phyloP scores from a whole-genome alignment of 2,329 filamentous ascomycete species.

The Sphaerulina vaccinii region DNA sequence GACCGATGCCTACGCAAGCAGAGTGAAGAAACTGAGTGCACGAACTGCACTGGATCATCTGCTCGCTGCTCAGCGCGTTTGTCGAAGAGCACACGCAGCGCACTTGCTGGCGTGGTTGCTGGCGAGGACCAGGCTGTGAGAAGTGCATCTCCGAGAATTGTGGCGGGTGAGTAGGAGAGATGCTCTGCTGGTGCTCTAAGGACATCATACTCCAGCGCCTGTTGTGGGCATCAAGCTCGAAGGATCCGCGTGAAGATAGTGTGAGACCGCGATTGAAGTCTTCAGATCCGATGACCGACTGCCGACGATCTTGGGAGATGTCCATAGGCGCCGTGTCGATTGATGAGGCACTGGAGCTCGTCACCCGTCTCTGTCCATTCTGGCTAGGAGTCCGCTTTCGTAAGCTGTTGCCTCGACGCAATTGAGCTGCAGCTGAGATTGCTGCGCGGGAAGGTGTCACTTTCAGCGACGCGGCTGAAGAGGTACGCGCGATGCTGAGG shows the following conservation, averaged over 20 bases:
- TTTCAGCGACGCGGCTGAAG: constrained; percentile 34
- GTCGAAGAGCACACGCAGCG: constrained; percentile 59
- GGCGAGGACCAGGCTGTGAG: constrained; percentile 38
- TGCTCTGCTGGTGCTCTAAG: constrained; percentile 46
- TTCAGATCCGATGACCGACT: constrained; percentile 19
- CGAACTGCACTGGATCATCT: constrained; percentile 63
- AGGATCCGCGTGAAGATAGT: constrained; percentile 31
- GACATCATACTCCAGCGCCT: constrained; percentile 48
- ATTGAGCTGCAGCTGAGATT: constrained; percentile 36
- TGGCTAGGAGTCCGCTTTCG: constrained; percentile 27
- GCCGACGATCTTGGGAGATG: constrained; percentile 20
- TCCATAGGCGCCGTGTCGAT: constrained; percentile 36
- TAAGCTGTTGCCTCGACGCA: constrained; percentile 37
- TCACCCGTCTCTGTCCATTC: constrained; percentile 19
- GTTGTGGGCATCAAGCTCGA: constrained; percentile 43
- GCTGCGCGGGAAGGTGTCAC: constrained; percentile 38
- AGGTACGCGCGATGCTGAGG: constrained; percentile 35
- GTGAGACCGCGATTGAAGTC: constrained; percentile 20
- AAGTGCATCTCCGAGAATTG: constrained; percentile 35
- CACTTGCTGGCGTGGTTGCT: constrained; percentile 36
- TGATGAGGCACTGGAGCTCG: constrained; percentile 19
- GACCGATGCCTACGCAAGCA: constrained; percentile 56
- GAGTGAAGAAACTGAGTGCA: constrained; percentile 64
- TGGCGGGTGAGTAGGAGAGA: constrained; percentile 22
- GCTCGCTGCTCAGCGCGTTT: constrained; percentile 49